Base-by-base conservation (phyloP, 495 filamentous ascomycete genomes). In the Clavariopsis aquatica region DNA sequence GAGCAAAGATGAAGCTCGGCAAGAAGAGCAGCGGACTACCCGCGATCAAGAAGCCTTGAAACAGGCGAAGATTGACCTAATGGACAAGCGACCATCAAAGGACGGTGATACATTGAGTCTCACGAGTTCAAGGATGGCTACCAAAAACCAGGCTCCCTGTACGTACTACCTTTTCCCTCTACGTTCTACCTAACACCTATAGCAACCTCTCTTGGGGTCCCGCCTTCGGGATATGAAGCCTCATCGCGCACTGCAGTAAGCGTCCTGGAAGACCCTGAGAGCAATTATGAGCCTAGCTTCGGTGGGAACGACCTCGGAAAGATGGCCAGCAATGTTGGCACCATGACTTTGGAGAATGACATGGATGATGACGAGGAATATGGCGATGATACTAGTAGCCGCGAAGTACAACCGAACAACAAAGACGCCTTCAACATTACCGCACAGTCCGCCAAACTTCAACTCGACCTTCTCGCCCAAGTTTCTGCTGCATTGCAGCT, bases 341-440 rank as follows among this genome's bases (percentile, higher is more conserved):
- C 75, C n/a, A 78, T 79, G 10, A 78, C 76, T 12, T 79, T 75
- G 9, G 83, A 78, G 13, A 83, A 82, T 60, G 78, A 80, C 31
- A 78, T 82, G 15, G 87, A 87, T 59, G 91, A 95, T n/a, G 90
- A 92, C 38, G 77, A 78, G 17, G 89, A 94, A 41, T 91, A 95
- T 36, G 91, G 87, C 72, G 83, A 85, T 38, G 92, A 96, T 67
- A 90, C 89, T 63, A 90, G 84, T 8, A 96, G 92, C 59, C 87
- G 84, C 49, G 90, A 95, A 56, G 75, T 85, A 17, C 85, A 85
- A 22, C 83, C 85, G 2, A 80, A 83, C 23, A 91, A 82, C 71
- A 94, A 92, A 74, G 94, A 98, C 75, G 91, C 93, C 27, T 89
- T 98, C 73, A 89, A 91, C 70, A 96, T 98, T 64, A 94, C 93